Conservation (phyloP, 2,329 filamentous ascomycete species). For the Lecanicillium sp. region DNA sequence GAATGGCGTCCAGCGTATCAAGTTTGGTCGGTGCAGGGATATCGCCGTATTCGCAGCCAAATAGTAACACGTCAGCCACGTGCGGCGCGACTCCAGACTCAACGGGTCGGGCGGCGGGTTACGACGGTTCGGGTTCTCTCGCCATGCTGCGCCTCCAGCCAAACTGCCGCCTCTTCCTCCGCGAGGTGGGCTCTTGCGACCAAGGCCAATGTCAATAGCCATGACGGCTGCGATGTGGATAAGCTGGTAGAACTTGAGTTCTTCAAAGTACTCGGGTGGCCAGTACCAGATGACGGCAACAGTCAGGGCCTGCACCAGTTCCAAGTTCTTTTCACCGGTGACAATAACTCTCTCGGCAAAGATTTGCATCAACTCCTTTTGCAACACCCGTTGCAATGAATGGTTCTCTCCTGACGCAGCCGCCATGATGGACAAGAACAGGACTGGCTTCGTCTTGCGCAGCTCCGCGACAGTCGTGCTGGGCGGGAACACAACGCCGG, state of each 20-base stretch:
- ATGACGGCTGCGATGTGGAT: constrained; percentile 74
- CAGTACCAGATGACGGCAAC: constrained; percentile 77
- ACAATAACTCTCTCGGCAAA: constrained; percentile 69
- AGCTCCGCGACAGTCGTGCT: constrained; percentile 46
- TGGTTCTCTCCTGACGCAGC: constrained; percentile 52
- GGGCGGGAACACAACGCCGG: constrained; percentile 51
- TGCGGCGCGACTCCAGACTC: constrained; percentile 45
- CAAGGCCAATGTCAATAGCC: constrained; percentile 76
- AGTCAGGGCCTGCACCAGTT: constrained; percentile 72
- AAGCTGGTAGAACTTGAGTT: constrained; percentile 84
- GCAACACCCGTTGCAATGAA: constrained; percentile 50
- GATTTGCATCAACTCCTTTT: constrained; percentile 61
- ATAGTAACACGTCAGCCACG: constrained; percentile 53
- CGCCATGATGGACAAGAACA: constrained; percentile 65
- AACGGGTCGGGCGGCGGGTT: constrained; percentile 38
- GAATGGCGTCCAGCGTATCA: constrained; percentile 52
- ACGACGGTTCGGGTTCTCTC: constrained; percentile 33
- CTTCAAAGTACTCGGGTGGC: constrained; percentile 73
- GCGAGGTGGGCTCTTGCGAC: constrained; percentile 26
- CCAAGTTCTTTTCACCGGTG: constrained; percentile 70
- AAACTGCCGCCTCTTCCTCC: constrained; percentile 10
- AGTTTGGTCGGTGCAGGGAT: constrained; percentile 50
- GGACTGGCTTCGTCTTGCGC: constrained; percentile 49
- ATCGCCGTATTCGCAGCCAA: constrained; percentile 52
- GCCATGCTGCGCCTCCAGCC: constrained; percentile 13